Percentiles rank a stretch among this genome's conserved stretches.
These are phyloP conservation scores for Annona squamosa DNA, from an alignment of 164 flowering plant genomes.

Conservation along the genomic window DNA sequence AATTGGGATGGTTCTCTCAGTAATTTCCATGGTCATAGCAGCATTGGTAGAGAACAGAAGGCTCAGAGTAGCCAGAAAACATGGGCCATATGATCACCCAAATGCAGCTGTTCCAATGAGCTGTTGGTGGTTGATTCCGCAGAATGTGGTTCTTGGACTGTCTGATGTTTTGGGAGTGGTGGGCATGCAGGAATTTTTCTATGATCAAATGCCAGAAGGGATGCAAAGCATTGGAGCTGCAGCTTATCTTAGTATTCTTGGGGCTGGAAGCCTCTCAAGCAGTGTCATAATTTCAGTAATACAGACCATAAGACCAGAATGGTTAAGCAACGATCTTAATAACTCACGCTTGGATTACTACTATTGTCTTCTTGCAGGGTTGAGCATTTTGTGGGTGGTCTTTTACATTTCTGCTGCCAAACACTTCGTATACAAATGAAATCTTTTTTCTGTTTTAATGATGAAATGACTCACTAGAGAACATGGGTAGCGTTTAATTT, in stretches of 20 bases:
- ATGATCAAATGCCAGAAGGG: conserved; percentile 13
- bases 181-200: conserved; percentile 15
- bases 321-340: conserved; percentile 12
- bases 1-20: conserved; percentile 1
- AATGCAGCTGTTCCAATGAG: conserved; percentile 5
- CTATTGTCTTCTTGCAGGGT: conserved; percentile 13
- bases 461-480: too few species aligned
- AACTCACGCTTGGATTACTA: conserved; percentile 12
- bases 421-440: not conserved
- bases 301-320: conserved; percentile 2
- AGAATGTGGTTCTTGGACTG: conserved; percentile 2
- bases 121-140: conserved; percentile 10
- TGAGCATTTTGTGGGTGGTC: not conserved
- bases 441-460: too few species aligned
- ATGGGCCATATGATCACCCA: not conserved
- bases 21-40: conserved; percentile 6
- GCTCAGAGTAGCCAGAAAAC: conserved; percentile 6
- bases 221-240: conserved; percentile 10
- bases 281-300: conserved; percentile 3
- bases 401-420: not conserved
- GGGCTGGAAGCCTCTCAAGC: conserved; percentile 7
- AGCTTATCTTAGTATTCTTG: conserved; percentile 6
- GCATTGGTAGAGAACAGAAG: conserved; percentile 11
- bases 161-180: conserved; percentile 8
- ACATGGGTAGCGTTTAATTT: too few species aligned